A percentile compares a stretch with the other conserved stretches of the same genome.
These are phyloP conservation scores for Magnolia kwangsiensis DNA, from an alignment of 164 flowering plant genomes.

Conservation along the genomic window DNA sequence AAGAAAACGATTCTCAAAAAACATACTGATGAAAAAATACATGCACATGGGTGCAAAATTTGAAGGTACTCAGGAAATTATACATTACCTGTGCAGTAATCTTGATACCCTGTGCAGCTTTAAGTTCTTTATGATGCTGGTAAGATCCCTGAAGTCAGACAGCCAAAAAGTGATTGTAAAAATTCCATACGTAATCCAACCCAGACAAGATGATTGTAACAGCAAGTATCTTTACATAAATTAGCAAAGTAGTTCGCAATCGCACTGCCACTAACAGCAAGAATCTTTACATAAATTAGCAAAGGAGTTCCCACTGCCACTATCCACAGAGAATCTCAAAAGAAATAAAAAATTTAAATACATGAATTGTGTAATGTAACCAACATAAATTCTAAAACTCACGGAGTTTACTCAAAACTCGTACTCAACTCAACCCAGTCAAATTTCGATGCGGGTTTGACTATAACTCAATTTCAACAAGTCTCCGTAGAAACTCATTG, in stretches of 20 bases:
- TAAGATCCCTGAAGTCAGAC: constrained; percentile 62
- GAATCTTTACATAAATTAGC: neutral
- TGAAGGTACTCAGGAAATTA: neutral
- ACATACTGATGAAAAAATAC: neutral
- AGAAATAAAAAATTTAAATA: too few species aligned
- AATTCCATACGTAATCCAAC: neutral
- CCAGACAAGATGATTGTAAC: neutral
- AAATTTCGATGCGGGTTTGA: too few species aligned
- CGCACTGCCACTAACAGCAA: too few species aligned
- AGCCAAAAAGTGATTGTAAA: neutral
- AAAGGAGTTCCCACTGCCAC: constrained; percentile 26
- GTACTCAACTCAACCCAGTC: too few species aligned
- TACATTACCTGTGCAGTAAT: constrained; percentile 82
- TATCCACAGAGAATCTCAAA: too few species aligned
- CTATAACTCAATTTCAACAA: too few species aligned
- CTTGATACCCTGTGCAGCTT: constrained; percentile 98
- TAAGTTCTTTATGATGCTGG: constrained; percentile 82
- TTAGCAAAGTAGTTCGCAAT: constrained; percentile 34
- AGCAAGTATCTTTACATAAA: neutral
- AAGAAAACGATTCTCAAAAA: neutral
- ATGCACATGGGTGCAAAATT: neutral
- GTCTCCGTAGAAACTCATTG: too few species aligned
- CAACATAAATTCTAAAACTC: too few species aligned
- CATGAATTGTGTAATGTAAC: too few species aligned
- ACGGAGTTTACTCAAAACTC: too few species aligned